Evolutionary conservation across 73 alveolate species (phyloP), one percentile per base, ranked within the genome.

Genomic region (Diophrys sp.): DNA sequence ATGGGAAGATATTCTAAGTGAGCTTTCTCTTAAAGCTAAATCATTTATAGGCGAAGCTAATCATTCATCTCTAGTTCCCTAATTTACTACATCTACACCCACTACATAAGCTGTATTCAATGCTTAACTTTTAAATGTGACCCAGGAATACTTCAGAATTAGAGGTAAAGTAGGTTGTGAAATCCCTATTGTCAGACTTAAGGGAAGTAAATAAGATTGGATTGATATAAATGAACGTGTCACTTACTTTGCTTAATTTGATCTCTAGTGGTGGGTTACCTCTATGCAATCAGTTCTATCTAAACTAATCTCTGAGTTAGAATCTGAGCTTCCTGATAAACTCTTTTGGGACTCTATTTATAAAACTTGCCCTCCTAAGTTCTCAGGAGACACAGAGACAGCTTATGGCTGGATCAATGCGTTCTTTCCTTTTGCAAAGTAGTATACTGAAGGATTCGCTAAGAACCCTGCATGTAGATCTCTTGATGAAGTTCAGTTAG

Each of bases 41-140:
- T 44, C 54, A 29, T n/a, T 56, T 14, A 74, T 76, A 11, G 85
- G 82, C 1, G 83, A 76, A 25, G 68, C 53, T n/a, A 81, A 53
- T 1, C 76, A 75, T 54, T 2, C 27, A 33, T 25, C 53, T 11
- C 33, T 77, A 54, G 54, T 34, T 23, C 73, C 56, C 23, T 33
- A 81, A 32, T 81, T 74, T 25, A 29, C 85, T n/a, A 73, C 79
- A 0, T 11, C 62, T 44, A 18, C n/a, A 11, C 5, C 5, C 5
- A 44, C 62, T 11, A 18, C 5, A 44, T 18, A 44, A 44, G 5
- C 62, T 44, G 62, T 44, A 11, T 44, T 11, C 18, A 44, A 44
- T 44, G 5, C n/a, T 55, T 70, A 23, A 5, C 18, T 44, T 11
- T 18, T 44, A 11, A 18, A 5, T 11, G 18, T 44, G 18, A 44